Percentiles rank a stretch among this genome's conserved stretches.
phyloP scores from a whole-genome alignment of 305 asterid species.

The Fraxinus paxiana region DNA sequence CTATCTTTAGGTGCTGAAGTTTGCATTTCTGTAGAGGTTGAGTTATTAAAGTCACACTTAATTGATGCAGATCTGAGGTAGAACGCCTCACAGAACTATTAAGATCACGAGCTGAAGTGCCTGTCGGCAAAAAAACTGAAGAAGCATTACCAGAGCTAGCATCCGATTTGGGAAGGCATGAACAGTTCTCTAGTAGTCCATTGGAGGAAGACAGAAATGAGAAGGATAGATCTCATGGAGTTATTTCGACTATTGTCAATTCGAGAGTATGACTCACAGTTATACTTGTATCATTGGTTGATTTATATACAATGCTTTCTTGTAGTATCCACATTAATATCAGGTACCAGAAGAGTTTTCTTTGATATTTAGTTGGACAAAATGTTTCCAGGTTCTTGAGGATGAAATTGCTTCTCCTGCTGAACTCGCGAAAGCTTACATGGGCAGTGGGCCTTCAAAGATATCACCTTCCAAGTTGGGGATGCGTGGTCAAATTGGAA shows the following conservation, averaged over 20 bases:
- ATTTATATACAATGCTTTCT: background rate
- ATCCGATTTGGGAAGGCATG: constrained; percentile 39
- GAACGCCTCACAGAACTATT: constrained; percentile 64
- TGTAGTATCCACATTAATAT: constrained; percentile 6
- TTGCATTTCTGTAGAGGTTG: constrained; percentile 2
- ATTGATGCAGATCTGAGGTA: constrained; percentile 66
- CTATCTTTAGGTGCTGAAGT: background rate
- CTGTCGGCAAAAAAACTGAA: constrained; percentile 28
- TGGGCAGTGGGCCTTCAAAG: constrained; percentile 66
- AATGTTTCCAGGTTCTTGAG: constrained; percentile 49
- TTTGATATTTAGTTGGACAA: constrained; percentile 16
- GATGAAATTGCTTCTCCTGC: constrained; percentile 69
- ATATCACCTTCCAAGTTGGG: constrained; percentile 61
- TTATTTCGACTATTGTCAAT: constrained; percentile 31
- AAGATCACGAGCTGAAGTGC: constrained; percentile 54
- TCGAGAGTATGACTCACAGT: constrained; percentile 41
- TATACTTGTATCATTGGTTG: constrained; percentile 14
- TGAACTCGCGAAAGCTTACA: constrained; percentile 81
- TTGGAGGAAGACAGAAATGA: constrained; percentile 33
- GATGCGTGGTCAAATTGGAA: constrained; percentile 40
- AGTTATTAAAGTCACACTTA: background rate
- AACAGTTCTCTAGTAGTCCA: constrained; percentile 27
- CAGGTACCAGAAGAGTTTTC: constrained; percentile 18
- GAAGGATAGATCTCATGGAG: constrained; percentile 34
- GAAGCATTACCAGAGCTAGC: constrained; percentile 24